A percentile compares a stretch with the other conserved stretches of the same genome.
These are phyloP conservation scores for Flammula alnicola DNA, from an alignment of 1,284 basidiomycete genomes.

Conservation along the genomic window DNA sequence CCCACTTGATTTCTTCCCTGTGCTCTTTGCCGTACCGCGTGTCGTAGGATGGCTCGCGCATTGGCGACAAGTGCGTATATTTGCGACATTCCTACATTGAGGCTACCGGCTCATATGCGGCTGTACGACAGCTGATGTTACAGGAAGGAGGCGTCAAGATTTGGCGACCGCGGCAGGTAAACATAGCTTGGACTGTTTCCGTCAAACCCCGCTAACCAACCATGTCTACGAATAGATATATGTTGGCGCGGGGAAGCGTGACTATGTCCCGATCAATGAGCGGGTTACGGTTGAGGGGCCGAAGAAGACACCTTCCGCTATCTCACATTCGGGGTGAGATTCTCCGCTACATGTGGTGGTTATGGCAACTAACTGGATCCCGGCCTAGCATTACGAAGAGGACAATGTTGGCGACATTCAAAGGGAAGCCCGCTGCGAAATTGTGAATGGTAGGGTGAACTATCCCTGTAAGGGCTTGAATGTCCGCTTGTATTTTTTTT, in stretches of 20 bases:
- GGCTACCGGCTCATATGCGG: conserved; percentile 9
- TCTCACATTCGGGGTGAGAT: conserved; percentile 78
- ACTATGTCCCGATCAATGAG: conserved; percentile 70
- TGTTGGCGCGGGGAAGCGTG: conserved; percentile 71
- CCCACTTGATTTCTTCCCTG: conserved; percentile 90
- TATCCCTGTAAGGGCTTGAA: background rate
- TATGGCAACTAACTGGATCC: conserved; percentile 35
- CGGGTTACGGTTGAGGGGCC: conserved; percentile 57
- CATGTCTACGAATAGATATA: conserved; percentile 57
- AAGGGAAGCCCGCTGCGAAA: conserved; percentile 59
- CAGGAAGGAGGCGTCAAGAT: conserved; percentile 88
- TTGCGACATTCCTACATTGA: conserved; percentile 5
- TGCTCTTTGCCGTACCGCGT: conserved; percentile 86
- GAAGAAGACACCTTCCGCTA: conserved; percentile 64
- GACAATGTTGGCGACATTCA: conserved; percentile 71
- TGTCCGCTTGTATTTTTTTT: background rate
- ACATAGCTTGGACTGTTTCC: conserved; percentile 19
- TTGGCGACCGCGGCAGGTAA: conserved; percentile 84
- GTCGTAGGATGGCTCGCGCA: conserved; percentile 91
- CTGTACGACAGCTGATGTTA: conserved; percentile 75
- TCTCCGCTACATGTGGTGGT: conserved; percentile 31
- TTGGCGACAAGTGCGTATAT: conserved; percentile 68
- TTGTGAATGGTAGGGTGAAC: conserved; percentile 36
- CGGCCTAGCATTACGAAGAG: conserved; percentile 73
- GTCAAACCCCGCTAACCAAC: conserved; percentile 13